Evolutionary conservation across 306 rosid genomes (phyloP).

Genomic region (Lathyrus aphaca): DNA sequence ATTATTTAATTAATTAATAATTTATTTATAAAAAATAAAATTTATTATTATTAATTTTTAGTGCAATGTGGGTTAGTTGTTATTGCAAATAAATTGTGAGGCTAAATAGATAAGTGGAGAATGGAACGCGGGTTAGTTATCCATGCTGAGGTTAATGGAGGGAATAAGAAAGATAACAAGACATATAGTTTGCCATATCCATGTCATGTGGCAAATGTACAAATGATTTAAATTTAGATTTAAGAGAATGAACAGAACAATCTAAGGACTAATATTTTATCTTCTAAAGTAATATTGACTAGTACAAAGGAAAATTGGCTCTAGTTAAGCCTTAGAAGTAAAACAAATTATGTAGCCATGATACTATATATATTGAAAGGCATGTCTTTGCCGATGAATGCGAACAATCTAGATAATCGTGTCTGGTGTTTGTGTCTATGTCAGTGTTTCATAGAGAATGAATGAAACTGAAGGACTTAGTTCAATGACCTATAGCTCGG

Average conservation of each 20-base stretch:
- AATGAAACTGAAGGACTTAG: neutral
- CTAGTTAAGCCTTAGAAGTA: constrained; percentile 40
- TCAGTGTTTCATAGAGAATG: neutral
- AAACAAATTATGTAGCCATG: neutral
- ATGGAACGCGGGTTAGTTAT: no score
- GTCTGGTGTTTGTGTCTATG: neutral
- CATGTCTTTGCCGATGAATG: neutral
- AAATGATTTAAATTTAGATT: neutral
- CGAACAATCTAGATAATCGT: neutral
- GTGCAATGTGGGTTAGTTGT: no score
- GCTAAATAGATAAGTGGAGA: no score
- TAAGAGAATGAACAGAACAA: constrained; percentile 21
- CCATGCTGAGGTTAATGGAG: no score
- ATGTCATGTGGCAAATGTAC: neutral
- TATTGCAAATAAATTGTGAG: no score
- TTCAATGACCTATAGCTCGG: constrained; percentile 54
- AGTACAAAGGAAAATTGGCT: constrained; percentile 36
- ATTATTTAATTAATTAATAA: no score
- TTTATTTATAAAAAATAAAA: no score
- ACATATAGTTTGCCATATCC: neutral
- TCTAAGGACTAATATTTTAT: neutral
- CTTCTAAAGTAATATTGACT: neutral
- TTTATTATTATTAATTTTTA: no score
- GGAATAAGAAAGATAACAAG: neutral
- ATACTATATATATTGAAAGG: neutral